Base-by-base conservation (phyloP, 176 grass and related monocot species). In the Musa itinerans region DNA sequence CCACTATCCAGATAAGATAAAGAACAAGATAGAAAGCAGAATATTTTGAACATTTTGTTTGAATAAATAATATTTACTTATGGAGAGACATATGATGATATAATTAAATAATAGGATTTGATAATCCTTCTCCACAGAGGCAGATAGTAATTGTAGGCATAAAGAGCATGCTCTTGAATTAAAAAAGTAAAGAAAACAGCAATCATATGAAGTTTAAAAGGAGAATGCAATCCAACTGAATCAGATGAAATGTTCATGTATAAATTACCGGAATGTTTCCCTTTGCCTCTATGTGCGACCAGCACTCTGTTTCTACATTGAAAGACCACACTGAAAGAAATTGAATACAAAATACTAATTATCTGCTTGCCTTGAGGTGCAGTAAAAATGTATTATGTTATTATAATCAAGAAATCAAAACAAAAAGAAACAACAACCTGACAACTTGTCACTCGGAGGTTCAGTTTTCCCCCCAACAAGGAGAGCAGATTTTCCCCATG, bases 401-500 rank as follows among this genome's bases (percentile, higher is more conserved):
- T 23, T 34, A 58, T 58, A 54, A 81, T 76, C 76, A 81, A 25
- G 62, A 61, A 63, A 69, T 53, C 48, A 76, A 73, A 84, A 66
- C 7, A 62, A 86, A 26, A 79, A 74, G 11, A 64, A 61, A 79
- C 29, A 11, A 75, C 61, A 89, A 98, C 95, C 90, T 87, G 86
- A 84, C 81, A 93, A 83, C 78, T 77, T 77, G 71, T 98, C 88
- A 84, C 68, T 92, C 74, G 83, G 52, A 76, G 90, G 90, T 68
- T 98, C 90, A 34, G 82, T 98, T 89, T 91, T 94, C 25, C 95
- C 95, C 83, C 95, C 90, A 73, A 98, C 73, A 87, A 98, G 88
- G 54, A 98, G 93, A 78, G 87, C 87, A 68, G 76, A 84, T 82
- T 98, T 98, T 52, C 84, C 95, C 88, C 90, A 98, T 70, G 95